Evolutionary conservation across 1,284 basidiomycete genomes (phyloP).

Genomic region (Cutaneotrichosporon mucoides): DNA sequence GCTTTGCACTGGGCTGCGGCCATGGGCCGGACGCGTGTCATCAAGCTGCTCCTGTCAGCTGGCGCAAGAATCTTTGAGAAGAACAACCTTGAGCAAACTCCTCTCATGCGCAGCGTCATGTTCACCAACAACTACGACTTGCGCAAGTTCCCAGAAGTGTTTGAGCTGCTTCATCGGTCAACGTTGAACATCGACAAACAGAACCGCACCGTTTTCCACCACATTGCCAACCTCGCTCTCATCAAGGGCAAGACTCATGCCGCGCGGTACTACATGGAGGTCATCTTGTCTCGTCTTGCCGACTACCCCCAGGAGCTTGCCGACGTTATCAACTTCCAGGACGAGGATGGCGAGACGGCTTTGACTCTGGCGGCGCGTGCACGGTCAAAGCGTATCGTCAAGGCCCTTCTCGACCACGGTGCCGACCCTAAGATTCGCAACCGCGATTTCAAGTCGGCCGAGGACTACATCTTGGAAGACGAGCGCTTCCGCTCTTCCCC

Average conservation of each 20-base stretch:
- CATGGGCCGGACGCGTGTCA: conserved; percentile 95
- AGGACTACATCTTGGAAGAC: conserved; percentile 98
- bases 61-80: conserved; percentile 97
- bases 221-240: conserved; percentile 96
- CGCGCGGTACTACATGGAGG: conserved; percentile 98
- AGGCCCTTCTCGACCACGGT: conserved; percentile 91
- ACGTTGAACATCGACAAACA: conserved; percentile 98
- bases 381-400: conserved; percentile 93
- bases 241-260: conserved; percentile 97
- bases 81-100: conserved; percentile 94
- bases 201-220: conserved; percentile 98
- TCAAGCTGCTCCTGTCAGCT: conserved; percentile 88
- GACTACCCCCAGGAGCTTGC: conserved; percentile 96
- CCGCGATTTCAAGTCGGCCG: conserved; percentile 92
- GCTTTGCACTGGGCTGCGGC: conserved; percentile 98
- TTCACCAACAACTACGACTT: conserved; percentile 99
- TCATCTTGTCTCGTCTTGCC: conserved; percentile 79
- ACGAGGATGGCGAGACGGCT: conserved; percentile 97
- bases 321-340: conserved; percentile 99
- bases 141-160: conserved; percentile 96
- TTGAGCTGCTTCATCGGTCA: conserved; percentile 92
- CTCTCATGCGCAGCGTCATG: conserved; percentile 98
- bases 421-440: conserved; percentile 96
- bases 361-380: conserved; percentile 95
- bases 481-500: conserved; percentile 94